Evolutionary conservation across 139 green algal genomes (phyloP), one percentile per base, ranked within the genome.

Genomic region (Gonium pectorale): DNA sequence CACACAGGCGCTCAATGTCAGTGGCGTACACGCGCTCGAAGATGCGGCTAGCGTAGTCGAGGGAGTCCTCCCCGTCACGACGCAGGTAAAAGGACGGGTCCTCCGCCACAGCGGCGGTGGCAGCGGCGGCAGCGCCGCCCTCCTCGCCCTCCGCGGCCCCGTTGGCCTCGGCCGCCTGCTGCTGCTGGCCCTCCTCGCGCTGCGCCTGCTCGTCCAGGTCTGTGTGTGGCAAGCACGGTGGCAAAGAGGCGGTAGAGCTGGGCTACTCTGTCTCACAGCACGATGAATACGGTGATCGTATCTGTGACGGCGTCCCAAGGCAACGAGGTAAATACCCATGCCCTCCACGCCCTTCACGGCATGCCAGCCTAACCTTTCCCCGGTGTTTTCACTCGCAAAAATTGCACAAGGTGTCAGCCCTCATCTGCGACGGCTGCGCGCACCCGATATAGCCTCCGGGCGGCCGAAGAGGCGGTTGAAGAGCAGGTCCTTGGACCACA

Each of bases 401-500:
- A n/a, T n/a, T n/a, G n/a, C n/a, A n/a, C n/a, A n/a, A n/a, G n/a
- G n/a, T n/a, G n/a, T n/a, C n/a, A n/a, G n/a, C n/a, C n/a, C n/a
- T n/a, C n/a, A n/a, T n/a, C n/a, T n/a, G n/a, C n/a, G n/a, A n/a
- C n/a, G n/a, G n/a, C n/a, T n/a, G n/a, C n/a, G n/a, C n/a, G 31
- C 70, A 91, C 88, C 86, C 66, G 88, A 94, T 31, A 92, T 87
- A 0, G 63, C 81, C 19, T 97, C 95, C 11, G 83, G 56, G 11
- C 80, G 70, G 8, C 96, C 97, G 88, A 99, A 99, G 0, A 99
- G 90, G n/a, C 95, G 88, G 2, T 86, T 64, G 79, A 99, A 99
- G 0, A 99, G 94, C 66, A 99, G 87, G n/a, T 99, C 97, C 89
- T 99, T 99, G 70, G 97, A 93, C 96, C 96, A 99, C 77, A 99